Percentiles rank a stretch among this genome's conserved stretches.
phyloP scores from a whole-genome alignment of 164 flowering plant genomes.

The Vitis riparia region DNA sequence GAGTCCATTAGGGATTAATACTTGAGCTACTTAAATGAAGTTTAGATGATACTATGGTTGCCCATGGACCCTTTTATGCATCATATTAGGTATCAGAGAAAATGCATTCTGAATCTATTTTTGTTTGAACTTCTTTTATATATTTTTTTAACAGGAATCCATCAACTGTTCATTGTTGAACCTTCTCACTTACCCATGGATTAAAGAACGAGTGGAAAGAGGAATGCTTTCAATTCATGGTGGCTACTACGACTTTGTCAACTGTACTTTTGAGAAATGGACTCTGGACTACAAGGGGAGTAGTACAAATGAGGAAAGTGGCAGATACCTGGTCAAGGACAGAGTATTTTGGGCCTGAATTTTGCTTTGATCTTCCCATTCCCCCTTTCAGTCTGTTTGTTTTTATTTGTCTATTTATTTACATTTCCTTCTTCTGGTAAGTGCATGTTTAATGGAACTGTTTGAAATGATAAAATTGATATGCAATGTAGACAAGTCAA shows the following conservation, averaged over 20 bases:
- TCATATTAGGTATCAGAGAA: background rate
- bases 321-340: slow-evolving; percentile 34
- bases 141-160: slow-evolving; percentile 62
- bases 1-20: no score
- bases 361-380: background rate
- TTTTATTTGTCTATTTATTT: background rate
- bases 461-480: no score
- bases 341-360: slow-evolving; percentile 60
- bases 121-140: background rate
- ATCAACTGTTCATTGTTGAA: slow-evolving; percentile 63
- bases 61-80: no score
- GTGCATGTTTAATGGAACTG: no score
- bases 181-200: slow-evolving; percentile 88
- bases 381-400: background rate
- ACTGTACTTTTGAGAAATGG: slow-evolving; percentile 97
- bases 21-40: no score
- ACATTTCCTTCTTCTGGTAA: no score
- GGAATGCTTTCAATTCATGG: slow-evolving; percentile 76
- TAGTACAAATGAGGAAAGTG: slow-evolving; percentile 18
- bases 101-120: background rate
- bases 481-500: no score
- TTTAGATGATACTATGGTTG: no score
- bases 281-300: slow-evolving; percentile 59
- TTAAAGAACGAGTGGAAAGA: slow-evolving; percentile 61
- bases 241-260: slow-evolving; percentile 84